A percentile compares a stretch with the other conserved stretches of the same genome.
These are phyloP conservation scores for Solanum tarapatanum DNA, from an alignment of 257 asterid species.

Conservation along the genomic window DNA sequence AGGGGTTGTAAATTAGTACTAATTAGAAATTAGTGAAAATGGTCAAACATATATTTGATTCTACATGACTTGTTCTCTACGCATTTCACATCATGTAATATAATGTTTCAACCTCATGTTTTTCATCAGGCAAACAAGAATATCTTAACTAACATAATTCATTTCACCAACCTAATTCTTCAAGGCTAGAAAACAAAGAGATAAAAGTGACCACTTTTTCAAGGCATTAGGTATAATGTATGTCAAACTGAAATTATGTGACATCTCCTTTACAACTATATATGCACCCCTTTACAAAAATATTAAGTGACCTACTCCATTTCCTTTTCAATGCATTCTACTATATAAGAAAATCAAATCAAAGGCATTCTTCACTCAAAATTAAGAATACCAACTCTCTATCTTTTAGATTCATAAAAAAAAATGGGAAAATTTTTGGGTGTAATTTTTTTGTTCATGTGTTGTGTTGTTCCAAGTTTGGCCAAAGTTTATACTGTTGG, in stretches of 20 bases:
- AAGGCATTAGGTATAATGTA: conserved; percentile 16
- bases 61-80: not conserved
- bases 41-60: not conserved
- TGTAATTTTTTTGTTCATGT: conserved; percentile 10
- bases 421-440: conserved; percentile 28
- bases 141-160: not conserved
- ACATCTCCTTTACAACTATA: conserved; percentile 16
- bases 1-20: not conserved
- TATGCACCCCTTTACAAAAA: not conserved
- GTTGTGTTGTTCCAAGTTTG: conserved; percentile 9
- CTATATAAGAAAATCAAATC: conserved; percentile 13
- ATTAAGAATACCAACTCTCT: not conserved
- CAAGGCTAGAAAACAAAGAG: not conserved
- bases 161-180: not conserved
- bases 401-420: not conserved
- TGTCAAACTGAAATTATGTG: conserved; percentile 17
- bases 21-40: not conserved
- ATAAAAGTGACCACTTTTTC: not conserved
- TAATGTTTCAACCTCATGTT: not conserved
- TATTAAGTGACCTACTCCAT: conserved; percentile 45
- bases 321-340: not conserved
- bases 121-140: not conserved
- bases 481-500: conserved; percentile 61
- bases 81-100: not conserved
- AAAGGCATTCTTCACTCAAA: not conserved